These are phyloP conservation scores for Trypanosoma melophagium DNA, from an alignment of 208 protist genomes.

Conservation along the genomic window DNA sequence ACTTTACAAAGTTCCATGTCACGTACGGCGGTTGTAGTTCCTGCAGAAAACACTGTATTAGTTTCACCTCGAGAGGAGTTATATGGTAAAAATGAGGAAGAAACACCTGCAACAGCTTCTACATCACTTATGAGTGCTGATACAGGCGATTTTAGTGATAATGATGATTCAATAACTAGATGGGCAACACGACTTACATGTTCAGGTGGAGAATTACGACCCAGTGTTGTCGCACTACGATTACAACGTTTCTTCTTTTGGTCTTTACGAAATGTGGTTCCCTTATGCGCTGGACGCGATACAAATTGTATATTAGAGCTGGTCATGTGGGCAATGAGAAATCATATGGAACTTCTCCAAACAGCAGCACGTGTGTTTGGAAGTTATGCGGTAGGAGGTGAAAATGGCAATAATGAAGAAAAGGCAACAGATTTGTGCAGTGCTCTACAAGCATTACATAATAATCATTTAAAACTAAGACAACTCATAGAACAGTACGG, in stretches of 20 bases:
- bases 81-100: conserved; percentile 16
- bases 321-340: conserved; percentile 30
- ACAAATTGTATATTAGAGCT: conserved; percentile 44
- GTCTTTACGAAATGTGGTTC: conserved; percentile 39
- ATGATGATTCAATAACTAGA: conserved; percentile 19
- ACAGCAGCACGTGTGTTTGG: conserved; percentile 25
- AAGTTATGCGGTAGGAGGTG: conserved; percentile 9
- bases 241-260: conserved; percentile 42
- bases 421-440: conserved; percentile 11
- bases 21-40: conserved; percentile 21
- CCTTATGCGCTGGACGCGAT: conserved; percentile 25
- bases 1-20: conserved; percentile 43
- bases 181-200: conserved; percentile 35
- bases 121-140: not conserved
- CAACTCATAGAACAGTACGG: conserved; percentile 22
- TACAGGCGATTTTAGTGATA: not conserved
- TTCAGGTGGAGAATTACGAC: conserved; percentile 24
- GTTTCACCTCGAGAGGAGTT: conserved; percentile 15
- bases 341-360: conserved; percentile 31
- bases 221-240: conserved; percentile 22
- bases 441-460: conserved; percentile 8
- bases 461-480: conserved; percentile 13
- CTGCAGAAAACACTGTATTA: conserved; percentile 1
- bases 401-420: not conserved
- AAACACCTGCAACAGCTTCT: not conserved